A percentile compares a stretch with the other conserved stretches of the same genome.
These are phyloP conservation scores for Pseudodiploospora longispora DNA, from an alignment of 2,329 filamentous ascomycete genomes.

Conservation along the genomic window DNA sequence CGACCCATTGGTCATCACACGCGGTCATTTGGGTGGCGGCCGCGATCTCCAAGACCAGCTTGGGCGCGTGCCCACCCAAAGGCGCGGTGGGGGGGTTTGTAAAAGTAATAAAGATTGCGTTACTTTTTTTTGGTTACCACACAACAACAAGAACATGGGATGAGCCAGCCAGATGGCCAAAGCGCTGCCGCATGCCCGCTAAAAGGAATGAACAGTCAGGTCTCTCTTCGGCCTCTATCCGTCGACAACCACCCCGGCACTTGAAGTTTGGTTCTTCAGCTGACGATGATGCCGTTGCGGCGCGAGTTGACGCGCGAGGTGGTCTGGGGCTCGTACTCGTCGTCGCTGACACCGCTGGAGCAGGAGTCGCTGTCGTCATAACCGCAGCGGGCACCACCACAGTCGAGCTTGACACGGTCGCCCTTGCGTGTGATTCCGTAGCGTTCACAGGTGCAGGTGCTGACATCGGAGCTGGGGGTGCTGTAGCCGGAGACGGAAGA, in stretches of 20 bases:
- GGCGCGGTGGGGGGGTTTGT: conserved; percentile 17
- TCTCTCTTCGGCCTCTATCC: conserved; percentile 19
- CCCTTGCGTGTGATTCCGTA: conserved; percentile 93
- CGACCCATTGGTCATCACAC: conserved; percentile 38
- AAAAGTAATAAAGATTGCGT: conserved; percentile 15
- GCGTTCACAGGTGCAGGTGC: conserved; percentile 84
- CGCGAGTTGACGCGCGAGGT: conserved; percentile 39
- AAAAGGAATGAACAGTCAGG: conserved; percentile 27
- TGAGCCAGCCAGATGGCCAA: conserved; percentile 21
- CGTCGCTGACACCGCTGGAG: conserved; percentile 57
- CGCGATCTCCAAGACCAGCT: conserved; percentile 36
- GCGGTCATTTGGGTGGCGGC: conserved; percentile 13
- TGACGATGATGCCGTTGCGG: conserved; percentile 57
- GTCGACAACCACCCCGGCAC: conserved; percentile 2
- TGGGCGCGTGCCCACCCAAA: conserved; percentile 26
- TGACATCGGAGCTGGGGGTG: conserved; percentile 67
- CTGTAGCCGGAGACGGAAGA: conserved; percentile 72
- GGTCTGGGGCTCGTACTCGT: conserved; percentile 37
- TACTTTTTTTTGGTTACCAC: conserved; percentile 11
- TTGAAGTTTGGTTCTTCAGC: conserved; percentile 16
- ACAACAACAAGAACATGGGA: conserved; percentile 21
- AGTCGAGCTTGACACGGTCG: conserved; percentile 92
- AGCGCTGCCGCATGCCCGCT: conserved; percentile 15
- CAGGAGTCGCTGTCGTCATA: conserved; percentile 65
- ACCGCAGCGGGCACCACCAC: conserved; percentile 79